phyloP scores from a whole-genome alignment of 768 basidiomycete species.

The Naganishia kalamii region DNA sequence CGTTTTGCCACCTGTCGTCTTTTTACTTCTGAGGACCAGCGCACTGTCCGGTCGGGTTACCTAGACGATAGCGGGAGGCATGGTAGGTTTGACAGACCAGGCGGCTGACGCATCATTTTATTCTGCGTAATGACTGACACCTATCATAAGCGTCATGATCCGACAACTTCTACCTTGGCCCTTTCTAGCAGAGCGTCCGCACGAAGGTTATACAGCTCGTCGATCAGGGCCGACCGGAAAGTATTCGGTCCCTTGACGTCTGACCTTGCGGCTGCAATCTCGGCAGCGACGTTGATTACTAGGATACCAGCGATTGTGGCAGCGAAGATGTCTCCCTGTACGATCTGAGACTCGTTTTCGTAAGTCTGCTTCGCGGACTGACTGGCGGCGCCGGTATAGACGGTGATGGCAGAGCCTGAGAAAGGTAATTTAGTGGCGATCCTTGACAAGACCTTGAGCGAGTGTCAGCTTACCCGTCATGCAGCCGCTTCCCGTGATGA shows the following conservation, averaged over 20 bases:
- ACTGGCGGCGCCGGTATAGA: slow-evolving; percentile 68
- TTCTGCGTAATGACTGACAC: no score
- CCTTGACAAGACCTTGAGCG: background rate
- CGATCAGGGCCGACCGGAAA: slow-evolving; percentile 61
- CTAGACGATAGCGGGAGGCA: no score
- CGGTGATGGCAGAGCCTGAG: slow-evolving; percentile 66
- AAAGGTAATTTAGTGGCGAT: background rate
- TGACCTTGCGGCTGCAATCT: slow-evolving; percentile 53
- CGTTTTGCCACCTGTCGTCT: no score
- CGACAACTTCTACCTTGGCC: slow-evolving; percentile 41
- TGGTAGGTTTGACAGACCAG: no score
- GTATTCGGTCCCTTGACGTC: slow-evolving; percentile 60
- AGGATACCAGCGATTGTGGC: slow-evolving; percentile 66
- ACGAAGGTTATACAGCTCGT: slow-evolving; percentile 52
- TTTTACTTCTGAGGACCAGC: no score
- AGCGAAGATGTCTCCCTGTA: slow-evolving; percentile 69
- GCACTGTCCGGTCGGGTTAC: no score
- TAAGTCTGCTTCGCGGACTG: slow-evolving; percentile 38
- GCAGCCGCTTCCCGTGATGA: slow-evolving; percentile 87
- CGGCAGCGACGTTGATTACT: slow-evolving; percentile 59
- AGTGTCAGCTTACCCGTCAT: slow-evolving; percentile 49
- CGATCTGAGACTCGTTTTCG: slow-evolving; percentile 49
- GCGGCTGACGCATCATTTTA: no score
- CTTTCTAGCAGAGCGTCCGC: slow-evolving; percentile 36
- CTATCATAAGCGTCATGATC: background rate